A percentile compares a stretch with the other conserved stretches of the same genome.
These are phyloP conservation scores for Diaporthe amygdali DNA, from an alignment of 2,329 filamentous ascomycete species.

Conservation along the genomic window DNA sequence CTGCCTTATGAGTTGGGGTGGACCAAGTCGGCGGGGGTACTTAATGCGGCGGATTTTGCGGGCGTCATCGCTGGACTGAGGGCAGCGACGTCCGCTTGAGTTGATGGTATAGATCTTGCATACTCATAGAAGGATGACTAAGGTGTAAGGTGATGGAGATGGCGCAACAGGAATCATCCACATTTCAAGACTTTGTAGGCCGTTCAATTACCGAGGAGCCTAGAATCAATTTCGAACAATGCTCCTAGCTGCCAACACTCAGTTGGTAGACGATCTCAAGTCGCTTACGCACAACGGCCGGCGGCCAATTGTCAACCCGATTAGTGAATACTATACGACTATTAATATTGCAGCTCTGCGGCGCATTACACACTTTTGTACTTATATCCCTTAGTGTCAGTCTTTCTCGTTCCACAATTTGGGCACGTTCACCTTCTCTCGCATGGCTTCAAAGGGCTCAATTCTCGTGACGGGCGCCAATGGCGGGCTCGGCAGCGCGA, in stretches of 20 bases:
- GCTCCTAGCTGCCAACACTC: neutral
- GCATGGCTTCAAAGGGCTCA: neutral
- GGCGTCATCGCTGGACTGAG: neutral
- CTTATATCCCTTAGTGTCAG: too few relatives aligned
- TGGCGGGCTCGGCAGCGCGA: slow-evolving; percentile 43
- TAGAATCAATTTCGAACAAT: neutral
- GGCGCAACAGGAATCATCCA: too few relatives aligned
- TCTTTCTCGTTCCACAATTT: too few relatives aligned
- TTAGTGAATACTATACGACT: neutral
- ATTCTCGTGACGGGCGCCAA: slow-evolving; percentile 40
- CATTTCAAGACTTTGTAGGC: neutral
- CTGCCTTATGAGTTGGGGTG: neutral
- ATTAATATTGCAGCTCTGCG: neutral
- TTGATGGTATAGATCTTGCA: too few relatives aligned
- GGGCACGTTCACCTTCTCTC: too few relatives aligned
- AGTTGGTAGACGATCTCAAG: too few relatives aligned
- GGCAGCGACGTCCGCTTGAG: neutral
- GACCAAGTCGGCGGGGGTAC: neutral
- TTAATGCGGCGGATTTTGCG: neutral
- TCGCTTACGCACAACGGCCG: fast-evolving
- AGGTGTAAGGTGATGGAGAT: too few relatives aligned
- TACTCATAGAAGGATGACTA: too few relatives aligned
- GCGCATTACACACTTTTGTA: neutral
- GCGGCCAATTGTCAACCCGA: neutral
- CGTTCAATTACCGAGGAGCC: neutral